Evolutionary conservation across 163 green algal genomes (phyloP).

Genomic region (Dunaliella salina): DNA sequence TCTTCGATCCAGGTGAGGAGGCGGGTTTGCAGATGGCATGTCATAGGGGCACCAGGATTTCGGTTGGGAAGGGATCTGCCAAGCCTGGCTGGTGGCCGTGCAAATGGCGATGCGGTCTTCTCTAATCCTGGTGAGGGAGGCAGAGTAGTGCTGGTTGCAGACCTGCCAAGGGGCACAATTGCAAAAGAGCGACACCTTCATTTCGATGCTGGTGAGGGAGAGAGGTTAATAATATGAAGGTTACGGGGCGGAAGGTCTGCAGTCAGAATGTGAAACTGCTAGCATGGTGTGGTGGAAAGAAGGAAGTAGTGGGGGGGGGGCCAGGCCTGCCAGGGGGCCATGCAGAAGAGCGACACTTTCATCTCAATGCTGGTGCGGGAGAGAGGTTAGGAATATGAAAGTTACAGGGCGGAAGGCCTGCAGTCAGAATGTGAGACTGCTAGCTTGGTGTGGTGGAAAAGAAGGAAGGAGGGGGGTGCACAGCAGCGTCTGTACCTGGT

Average conservation of each 20-base stretch:
- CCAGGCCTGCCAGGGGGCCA: neutral
- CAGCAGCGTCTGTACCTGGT: too few species aligned
- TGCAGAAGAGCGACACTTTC: neutral
- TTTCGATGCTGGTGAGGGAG: too few species aligned
- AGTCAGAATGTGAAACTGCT: too few species aligned
- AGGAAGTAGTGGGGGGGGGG: neutral
- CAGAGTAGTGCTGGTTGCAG: neutral
- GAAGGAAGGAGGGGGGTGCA: too few species aligned
- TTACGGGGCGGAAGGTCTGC: too few species aligned
- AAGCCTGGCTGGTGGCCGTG: neutral
- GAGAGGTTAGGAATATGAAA: too few species aligned
- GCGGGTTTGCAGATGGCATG: neutral
- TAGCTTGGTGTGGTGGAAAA: too few species aligned
- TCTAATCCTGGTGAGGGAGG: conserved; percentile 81
- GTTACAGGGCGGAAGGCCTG: too few species aligned
- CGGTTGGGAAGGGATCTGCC: neutral
- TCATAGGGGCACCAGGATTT: neutral
- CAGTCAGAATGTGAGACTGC: too few species aligned
- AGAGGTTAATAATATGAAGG: too few species aligned
- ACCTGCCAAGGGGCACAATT: neutral
- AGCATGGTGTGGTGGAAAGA: too few species aligned
- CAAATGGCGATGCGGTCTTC: conserved; percentile 64
- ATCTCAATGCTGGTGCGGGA: too few species aligned
- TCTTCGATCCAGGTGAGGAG: conserved; percentile 86
- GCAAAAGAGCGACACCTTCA: neutral